Evolutionary conservation across 106 monocot genomes (phyloP), one percentile per base, ranked within the genome.

Genomic region (Acanthochlamys bracteata): DNA sequence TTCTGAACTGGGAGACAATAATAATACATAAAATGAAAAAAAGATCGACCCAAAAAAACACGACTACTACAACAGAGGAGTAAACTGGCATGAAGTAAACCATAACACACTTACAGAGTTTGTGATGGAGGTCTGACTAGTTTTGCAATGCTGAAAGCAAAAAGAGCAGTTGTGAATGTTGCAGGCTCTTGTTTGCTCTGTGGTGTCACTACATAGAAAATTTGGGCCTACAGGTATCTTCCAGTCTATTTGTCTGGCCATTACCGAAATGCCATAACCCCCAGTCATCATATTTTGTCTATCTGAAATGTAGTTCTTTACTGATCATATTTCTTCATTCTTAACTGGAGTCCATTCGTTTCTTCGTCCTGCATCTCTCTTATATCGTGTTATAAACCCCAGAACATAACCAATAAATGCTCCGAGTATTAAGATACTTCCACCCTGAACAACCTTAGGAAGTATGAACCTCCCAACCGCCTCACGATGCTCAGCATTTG

Each of bases 311-410:
- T 24, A 23, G 1, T 58, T 58, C 7, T 24, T 7, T 24, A 15
- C 25, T 66, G 25, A 6, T 82, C 22, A 80, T 19, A 66, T 42
- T 70, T 84, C 88, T 20, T 81, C 88, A 49, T 67, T 78, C 70
- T 76, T 89, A 66, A 87, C 81, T 20, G 83, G 89, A 42, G 73
- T 73, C 89, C 93, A 94, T 3, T 64, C 65, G 75, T 67, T 60
- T 39, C 67, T 78, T 52, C 63, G 69, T n/a, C 21, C 59, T 69
- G 55, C 27, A 26, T 78, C 73, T 42, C 66, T 81, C 76, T 45
- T 82, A 27, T 58, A 69, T 53, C 77, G 81, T 4, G 78, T 73
- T 20, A 84, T 7, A 69, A 95, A 78, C 11, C 89, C 87, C 23
- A 95, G 53, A 53, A 57, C 70, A 69, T 78, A 95, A 20, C 95